These are phyloP conservation scores for Ploettnerulaceae sp. DNA, from an alignment of 2,329 filamentous ascomycete genomes.

Conservation along the genomic window DNA sequence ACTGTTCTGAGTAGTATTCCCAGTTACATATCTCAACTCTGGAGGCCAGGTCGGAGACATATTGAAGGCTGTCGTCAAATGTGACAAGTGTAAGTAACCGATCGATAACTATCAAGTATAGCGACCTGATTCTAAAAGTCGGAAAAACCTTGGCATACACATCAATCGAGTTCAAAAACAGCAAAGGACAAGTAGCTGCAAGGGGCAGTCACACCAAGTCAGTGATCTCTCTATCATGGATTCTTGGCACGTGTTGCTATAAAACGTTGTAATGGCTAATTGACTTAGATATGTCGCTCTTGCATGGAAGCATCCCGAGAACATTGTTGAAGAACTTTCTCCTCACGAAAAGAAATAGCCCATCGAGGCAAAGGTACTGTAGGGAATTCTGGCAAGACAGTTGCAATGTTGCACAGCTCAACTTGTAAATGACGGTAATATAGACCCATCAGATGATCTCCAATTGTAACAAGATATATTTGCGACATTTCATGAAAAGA, in stretches of 20 bases:
- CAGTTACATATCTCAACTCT: conserved; percentile 59
- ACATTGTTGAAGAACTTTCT: conserved; percentile 33
- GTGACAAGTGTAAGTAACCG: conserved; percentile 51
- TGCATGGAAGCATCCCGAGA: conserved; percentile 35
- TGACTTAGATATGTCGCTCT: conserved; percentile 33
- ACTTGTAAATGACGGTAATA: too few species aligned
- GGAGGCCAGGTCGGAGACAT: conserved; percentile 54
- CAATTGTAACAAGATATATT: too few species aligned
- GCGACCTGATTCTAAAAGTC: conserved; percentile 40
- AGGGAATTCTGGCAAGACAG: too few species aligned
- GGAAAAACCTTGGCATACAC: conserved; percentile 62
- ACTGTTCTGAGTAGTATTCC: not conserved
- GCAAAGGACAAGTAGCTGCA: conserved; percentile 54
- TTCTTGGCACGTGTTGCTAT: not conserved
- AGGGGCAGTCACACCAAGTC: conserved; percentile 64
- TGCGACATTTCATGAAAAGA: too few species aligned
- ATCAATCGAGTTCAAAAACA: conserved; percentile 53
- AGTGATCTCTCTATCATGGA: conserved; percentile 14
- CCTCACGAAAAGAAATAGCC: too few species aligned
- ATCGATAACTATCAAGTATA: not conserved
- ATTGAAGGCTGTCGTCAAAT: conserved; percentile 51
- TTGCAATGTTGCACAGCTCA: too few species aligned
- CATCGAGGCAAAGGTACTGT: too few species aligned
- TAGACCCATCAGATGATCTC: too few species aligned
- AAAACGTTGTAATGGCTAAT: not conserved